Evolutionary conservation across 139 green algal genomes (phyloP).

Genomic region (Raphidocelis subcapitata): DNA sequence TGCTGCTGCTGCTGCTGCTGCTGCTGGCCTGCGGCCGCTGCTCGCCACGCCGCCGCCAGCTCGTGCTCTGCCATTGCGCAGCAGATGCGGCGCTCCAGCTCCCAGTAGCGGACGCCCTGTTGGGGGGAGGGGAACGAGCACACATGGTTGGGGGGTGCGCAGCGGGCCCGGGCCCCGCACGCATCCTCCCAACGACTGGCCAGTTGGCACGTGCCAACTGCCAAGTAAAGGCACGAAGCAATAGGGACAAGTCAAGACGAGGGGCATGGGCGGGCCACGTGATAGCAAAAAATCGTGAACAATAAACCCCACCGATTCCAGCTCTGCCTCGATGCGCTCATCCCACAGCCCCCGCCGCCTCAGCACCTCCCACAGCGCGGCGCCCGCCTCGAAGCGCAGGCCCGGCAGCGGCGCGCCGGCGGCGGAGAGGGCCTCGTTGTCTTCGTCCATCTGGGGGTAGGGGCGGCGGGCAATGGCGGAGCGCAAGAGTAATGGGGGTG

Average conservation of each 20-base stretch:
- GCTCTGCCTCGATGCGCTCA: conserved; percentile 32
- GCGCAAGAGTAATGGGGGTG: too few relatives aligned
- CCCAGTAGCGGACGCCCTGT: conserved; percentile 69
- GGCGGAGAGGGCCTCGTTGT: conserved; percentile 49
- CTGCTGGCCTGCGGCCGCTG: neutral
- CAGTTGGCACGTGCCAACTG: neutral
- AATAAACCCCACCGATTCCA: conserved; percentile 44
- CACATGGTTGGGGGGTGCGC: neutral
- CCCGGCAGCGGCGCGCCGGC: conserved; percentile 17
- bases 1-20: too few relatives aligned
- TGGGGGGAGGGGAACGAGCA: neutral
- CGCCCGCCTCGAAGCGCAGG: conserved; percentile 12
- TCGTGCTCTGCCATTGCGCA: conserved; percentile 28
- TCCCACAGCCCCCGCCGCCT: conserved; percentile 33
- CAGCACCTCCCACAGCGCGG: conserved; percentile 30
- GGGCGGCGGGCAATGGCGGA: too few relatives aligned
- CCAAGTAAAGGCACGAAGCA: too few relatives aligned
- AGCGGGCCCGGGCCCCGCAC: too few relatives aligned
- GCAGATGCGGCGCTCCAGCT: conserved; percentile 54
- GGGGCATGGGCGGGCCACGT: too few relatives aligned
- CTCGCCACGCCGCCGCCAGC: too few relatives aligned
- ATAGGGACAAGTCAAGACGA: too few relatives aligned
- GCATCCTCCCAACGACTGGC: too few relatives aligned
- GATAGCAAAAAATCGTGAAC: too few relatives aligned
- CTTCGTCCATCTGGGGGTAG: conserved; percentile 69